Evolutionary conservation across 441 rosid genomes (phyloP).

Genomic region (Arabidopsis hybrid): DNA sequence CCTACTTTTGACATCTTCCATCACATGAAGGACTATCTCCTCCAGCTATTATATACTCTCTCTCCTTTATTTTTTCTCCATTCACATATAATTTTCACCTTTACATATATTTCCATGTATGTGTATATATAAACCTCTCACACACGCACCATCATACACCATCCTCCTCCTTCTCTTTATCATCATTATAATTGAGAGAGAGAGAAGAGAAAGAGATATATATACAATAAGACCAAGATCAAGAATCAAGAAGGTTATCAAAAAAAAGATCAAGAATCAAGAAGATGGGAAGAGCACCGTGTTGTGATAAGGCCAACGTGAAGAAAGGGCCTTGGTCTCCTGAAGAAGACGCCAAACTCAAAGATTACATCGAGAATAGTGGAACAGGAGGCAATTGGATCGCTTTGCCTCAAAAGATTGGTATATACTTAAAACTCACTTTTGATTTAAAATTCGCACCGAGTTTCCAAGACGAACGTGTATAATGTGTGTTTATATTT

Average conservation of each 20-base stretch:
- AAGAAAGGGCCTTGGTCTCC: conserved; percentile 90
- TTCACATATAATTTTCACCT: conserved; percentile 43
- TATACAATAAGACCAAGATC: conserved; percentile 11
- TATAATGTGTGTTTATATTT: conserved; percentile 13
- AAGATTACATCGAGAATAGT: conserved; percentile 61
- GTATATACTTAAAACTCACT: conserved; percentile 41
- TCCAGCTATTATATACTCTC: conserved; percentile 73
- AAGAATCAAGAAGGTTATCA: not conserved
- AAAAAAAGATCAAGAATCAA: not conserved
- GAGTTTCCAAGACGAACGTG: not conserved
- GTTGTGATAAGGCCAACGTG: conserved; percentile 80
- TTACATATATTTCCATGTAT: conserved; percentile 36
- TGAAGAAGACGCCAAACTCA: conserved; percentile 75
- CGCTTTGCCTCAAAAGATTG: conserved; percentile 78
- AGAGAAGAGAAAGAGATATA: conserved; percentile 25
- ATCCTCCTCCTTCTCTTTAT: conserved; percentile 25
- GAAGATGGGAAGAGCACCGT: conserved; percentile 85
- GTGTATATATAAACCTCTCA: conserved; percentile 37
- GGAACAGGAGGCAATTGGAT: conserved; percentile 88
- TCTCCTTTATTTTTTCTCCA: conserved; percentile 23
- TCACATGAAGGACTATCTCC: conserved; percentile 62
- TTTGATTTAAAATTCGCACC: not conserved
- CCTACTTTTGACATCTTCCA: conserved; percentile 53
- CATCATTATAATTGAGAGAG: conserved; percentile 29
- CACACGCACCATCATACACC: conserved; percentile 45